Conservation (phyloP, 345 rosid genomes). For the Citrus unshiu region DNA sequence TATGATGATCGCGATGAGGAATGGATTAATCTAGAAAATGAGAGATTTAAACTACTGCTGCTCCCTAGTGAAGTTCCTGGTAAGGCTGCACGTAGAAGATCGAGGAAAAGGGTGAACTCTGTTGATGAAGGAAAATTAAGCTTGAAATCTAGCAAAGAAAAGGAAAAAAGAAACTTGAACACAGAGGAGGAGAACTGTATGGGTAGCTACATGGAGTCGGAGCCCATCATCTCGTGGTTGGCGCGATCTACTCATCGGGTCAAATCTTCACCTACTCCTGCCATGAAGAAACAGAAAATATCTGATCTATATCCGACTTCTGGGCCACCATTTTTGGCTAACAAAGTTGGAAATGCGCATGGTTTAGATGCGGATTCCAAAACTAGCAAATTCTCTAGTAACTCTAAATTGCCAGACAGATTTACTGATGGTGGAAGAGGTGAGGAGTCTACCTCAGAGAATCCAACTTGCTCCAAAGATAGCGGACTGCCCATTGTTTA, state of each 20-base stretch:
- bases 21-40: slow-evolving; percentile 81
- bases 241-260: slow-evolving; percentile 52
- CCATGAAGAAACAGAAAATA: slow-evolving; percentile 49
- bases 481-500: slow-evolving; percentile 67
- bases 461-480: slow-evolving; percentile 29
- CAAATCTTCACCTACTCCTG: slow-evolving; percentile 53
- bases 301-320: slow-evolving; percentile 21
- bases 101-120: slow-evolving; percentile 31
- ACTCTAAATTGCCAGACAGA: slow-evolving; percentile 32
- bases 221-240: slow-evolving; percentile 92
- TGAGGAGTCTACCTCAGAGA: slow-evolving; percentile 32
- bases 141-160: slow-evolving; percentile 32
- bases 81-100: slow-evolving; percentile 40
- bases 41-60: slow-evolving; percentile 81
- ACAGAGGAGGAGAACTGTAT: slow-evolving; percentile 49
- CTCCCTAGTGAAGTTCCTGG: slow-evolving; percentile 79
- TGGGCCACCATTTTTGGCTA: slow-evolving; percentile 14
- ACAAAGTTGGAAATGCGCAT: slow-evolving; percentile 24
- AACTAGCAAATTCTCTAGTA: slow-evolving; percentile 23
- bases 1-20: slow-evolving; percentile 99
- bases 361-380: slow-evolving; percentile 29
- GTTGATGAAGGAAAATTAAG: slow-evolving; percentile 33
- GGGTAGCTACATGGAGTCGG: slow-evolving; percentile 66
- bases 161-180: slow-evolving; percentile 32
- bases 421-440: slow-evolving; percentile 27